phyloP scores from a whole-genome alignment of 1,284 basidiomycete species.

The Marasmius fiardii region DNA sequence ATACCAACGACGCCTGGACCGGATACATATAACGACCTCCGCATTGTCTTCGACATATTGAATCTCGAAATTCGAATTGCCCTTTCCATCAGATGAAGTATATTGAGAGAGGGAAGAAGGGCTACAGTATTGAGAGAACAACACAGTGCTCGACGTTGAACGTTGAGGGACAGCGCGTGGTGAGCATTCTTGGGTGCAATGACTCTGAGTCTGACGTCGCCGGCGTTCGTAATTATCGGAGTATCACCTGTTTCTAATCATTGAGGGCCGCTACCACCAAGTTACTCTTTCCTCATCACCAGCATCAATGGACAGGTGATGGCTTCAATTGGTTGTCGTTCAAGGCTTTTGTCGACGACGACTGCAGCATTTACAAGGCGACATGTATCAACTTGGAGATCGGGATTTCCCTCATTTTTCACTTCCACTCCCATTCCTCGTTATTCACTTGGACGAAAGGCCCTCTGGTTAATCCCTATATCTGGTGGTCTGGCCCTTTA shows the following conservation, averaged over 20 bases:
- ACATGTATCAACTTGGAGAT: conserved; percentile 13
- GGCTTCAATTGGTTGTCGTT: background rate
- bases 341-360: background rate
- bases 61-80: background rate
- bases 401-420: conserved; percentile 23
- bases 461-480: conserved; percentile 54
- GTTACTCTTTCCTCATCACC: background rate
- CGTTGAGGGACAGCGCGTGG: no score
- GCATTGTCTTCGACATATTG: background rate
- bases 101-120: no score
- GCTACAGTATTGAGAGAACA: no score
- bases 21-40: no score
- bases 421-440: conserved; percentile 21
- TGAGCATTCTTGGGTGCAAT: no score
- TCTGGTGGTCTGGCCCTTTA: conserved; percentile 51
- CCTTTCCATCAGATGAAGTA: no score
- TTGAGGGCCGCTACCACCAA: no score
- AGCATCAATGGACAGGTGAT: background rate
- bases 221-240: no score
- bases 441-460: conserved; percentile 28
- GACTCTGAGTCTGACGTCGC: no score
- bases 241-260: background rate
- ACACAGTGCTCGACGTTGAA: no score
- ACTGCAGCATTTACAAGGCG: background rate
- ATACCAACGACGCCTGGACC: no score